Base-by-base conservation (phyloP, 768 basidiomycete genomes). In the Termitomyces sp. region DNA sequence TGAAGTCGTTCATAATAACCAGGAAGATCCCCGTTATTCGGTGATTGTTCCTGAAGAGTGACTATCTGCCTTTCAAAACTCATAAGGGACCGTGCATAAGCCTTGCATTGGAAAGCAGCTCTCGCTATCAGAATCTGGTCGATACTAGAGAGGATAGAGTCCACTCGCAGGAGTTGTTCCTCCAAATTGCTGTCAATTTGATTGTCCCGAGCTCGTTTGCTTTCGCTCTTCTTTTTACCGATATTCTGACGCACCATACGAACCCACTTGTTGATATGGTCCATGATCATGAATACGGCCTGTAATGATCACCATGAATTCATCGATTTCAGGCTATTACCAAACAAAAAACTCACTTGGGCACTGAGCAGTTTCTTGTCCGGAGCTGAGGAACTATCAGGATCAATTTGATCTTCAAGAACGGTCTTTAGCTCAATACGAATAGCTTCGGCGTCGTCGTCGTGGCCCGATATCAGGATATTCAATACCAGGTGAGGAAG, bases 271-370 rank as follows among this genome's bases (percentile, higher is more conserved):
- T 88, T 96, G 11, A 98, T 77, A 66, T 98, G 95, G 67, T 99
- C 97, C 68, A 99, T 83, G 28, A 99, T 79, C 73, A 88, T 88
- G 69, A 99, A 99, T 21, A 98, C 84, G 9, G 86, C 91, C 95
- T 98, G 55, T 6, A 40, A n/a, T 11, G 14, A 21, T 2, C 7
- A 16, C 19, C 5, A 14, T 32, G 2, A 1, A 32, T 32, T 21
- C 21, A 32, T 47, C 17, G 27, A 23, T 45, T 16, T 37, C 21
- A 43, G 5, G 25, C 8, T 32, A 30, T 19, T 6, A 46, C 4
- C 6, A 50, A 42, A n/a, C 14, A 35, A 28, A 40, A 17, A 16
- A 63, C 72, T 12, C 66, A 95, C 96, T 79, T 98, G 95, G n/a
- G 97, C 95, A 68, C 94, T 93, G 30, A 97, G 80, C 3, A 92